Base-by-base conservation (phyloP, 495 filamentous ascomycete genomes). In the Aspergillus panamensis region DNA sequence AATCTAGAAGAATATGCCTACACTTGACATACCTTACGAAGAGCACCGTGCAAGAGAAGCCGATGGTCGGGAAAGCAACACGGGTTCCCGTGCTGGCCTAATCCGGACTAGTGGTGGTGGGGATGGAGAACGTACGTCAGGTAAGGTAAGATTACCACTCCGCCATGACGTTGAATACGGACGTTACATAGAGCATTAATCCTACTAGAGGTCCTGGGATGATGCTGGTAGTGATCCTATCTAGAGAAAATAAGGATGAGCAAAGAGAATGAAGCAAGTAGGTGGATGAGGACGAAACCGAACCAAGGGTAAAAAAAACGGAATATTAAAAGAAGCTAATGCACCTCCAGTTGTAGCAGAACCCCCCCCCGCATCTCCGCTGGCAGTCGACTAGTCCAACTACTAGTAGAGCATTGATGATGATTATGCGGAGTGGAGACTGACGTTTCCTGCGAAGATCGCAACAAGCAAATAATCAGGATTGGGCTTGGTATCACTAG, bases 401-500 rank as follows among this genome's bases (percentile, higher is more conserved):
- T n/a, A n/a, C 25, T 25, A 25, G 25, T 25, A 33, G 9, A 45
- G 51, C 12, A 44, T 20, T 51, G 31, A 44, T 45, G 51, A 17
- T 39, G 9, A 53, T 31, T 8, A 13, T 43, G 39, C 20, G 37
- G 13, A 47, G 58, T 61, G 53, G 53, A 30, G 53, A 55, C 44
- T 2, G n/a, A 19, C 35, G 14, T 49, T 50, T 50, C 44, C 21
- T 50, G 51, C 58, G 47, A 60, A 51, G 47, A 59, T 59, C 57
- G 57, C 57, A 53, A 40, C 56, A 52, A 55, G 19, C 32, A 48
- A 29, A 55, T 44, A 21, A 48, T 37, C 48, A 55, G 39, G n/a
- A 19, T 44, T 52, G 25, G 32, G 19, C 7, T 49, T n/a, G 25
- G 29, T 14, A 49, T 31, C 16, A 49, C 25, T 49, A 49, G 29